phyloP scores from a whole-genome alignment of 371 early-diverging fungal species.

The Apophysomyces variabilis region DNA sequence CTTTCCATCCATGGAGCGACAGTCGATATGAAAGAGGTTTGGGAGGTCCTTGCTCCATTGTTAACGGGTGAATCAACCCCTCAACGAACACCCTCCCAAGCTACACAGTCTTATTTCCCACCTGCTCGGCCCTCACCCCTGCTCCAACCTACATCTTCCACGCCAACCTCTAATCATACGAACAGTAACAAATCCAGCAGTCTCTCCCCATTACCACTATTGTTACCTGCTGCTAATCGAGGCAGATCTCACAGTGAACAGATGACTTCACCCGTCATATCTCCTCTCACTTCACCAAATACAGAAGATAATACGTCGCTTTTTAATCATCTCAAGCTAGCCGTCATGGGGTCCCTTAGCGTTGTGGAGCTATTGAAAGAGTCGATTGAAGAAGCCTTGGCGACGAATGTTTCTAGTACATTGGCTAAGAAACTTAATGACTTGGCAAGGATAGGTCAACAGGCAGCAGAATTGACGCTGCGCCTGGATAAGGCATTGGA shows the following conservation, averaged over 20 bases:
- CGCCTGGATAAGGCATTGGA: constrained; percentile 35
- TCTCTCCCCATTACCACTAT: constrained; percentile 6
- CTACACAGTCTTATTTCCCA: background rate
- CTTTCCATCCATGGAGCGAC: constrained; percentile 53
- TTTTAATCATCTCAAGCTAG: constrained; percentile 38
- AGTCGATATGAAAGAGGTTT: constrained; percentile 57
- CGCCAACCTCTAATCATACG: constrained; percentile 13
- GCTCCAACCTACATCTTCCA: constrained; percentile 18
- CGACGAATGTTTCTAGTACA: constrained; percentile 15
- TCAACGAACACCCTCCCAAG: constrained; percentile 9
- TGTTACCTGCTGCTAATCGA: constrained; percentile 9
- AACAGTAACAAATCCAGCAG: background rate
- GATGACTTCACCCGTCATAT: constrained; percentile 22
- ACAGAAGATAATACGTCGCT: constrained; percentile 36
- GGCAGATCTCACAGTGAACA: constrained; percentile 35
- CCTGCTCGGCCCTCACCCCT: constrained; percentile 12
- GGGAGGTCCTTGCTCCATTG: constrained; percentile 43
- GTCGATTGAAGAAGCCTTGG: constrained; percentile 35
- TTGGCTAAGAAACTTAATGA: constrained; percentile 33
- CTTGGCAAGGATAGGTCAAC: constrained; percentile 26
- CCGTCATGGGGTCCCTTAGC: constrained; percentile 40
- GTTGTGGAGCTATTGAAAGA: constrained; percentile 35
- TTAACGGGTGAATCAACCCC: constrained; percentile 11
- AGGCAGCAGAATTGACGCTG: constrained; percentile 33
- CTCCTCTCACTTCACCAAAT: constrained; percentile 22